Evolutionary conservation across 352 stramenopile species (phyloP).

Genomic region (Bremia lactucae): DNA sequence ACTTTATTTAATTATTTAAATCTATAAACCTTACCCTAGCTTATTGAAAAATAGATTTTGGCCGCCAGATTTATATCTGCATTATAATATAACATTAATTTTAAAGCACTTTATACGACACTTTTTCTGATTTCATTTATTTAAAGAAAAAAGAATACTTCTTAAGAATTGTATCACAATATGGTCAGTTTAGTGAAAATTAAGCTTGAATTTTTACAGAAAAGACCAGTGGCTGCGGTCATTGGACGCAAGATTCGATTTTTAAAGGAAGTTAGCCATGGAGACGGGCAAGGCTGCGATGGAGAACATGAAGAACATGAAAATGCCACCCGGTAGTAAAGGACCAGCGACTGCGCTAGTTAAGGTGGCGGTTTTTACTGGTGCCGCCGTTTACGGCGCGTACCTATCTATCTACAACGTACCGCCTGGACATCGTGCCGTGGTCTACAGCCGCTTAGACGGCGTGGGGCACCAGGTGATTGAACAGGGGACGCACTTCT

Average conservation of each 20-base stretch:
- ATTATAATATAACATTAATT: too few relatives aligned
- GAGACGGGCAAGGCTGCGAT: conserved; percentile 80
- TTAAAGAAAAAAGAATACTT: too few relatives aligned
- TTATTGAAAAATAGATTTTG: too few relatives aligned
- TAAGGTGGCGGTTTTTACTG: conserved; percentile 54
- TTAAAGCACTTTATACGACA: too few relatives aligned
- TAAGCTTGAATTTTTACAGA: too few relatives aligned
- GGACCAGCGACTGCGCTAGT: conserved; percentile 41
- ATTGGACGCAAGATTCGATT: conserved; percentile 13
- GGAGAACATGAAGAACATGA: conserved; percentile 87
- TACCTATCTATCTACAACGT: conserved; percentile 87
- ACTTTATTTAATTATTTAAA: too few relatives aligned
- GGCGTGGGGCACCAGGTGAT: conserved; percentile 71
- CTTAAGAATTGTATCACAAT: too few relatives aligned
- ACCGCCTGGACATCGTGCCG: conserved; percentile 75
- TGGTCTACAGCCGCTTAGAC: conserved; percentile 86
- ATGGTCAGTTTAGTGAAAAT: too few relatives aligned
- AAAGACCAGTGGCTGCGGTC: conserved; percentile 3
- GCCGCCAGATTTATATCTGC: too few relatives aligned
- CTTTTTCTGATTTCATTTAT: too few relatives aligned
- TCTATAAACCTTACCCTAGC: too few relatives aligned
- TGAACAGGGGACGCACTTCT: conserved; percentile 93
- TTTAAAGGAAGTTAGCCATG: conserved; percentile 26
- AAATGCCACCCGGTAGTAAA: conserved; percentile 61
- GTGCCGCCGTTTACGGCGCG: conserved; percentile 52